These are phyloP conservation scores for Daldinia loculata DNA, from an alignment of 495 filamentous ascomycete species.

Conservation along the genomic window DNA sequence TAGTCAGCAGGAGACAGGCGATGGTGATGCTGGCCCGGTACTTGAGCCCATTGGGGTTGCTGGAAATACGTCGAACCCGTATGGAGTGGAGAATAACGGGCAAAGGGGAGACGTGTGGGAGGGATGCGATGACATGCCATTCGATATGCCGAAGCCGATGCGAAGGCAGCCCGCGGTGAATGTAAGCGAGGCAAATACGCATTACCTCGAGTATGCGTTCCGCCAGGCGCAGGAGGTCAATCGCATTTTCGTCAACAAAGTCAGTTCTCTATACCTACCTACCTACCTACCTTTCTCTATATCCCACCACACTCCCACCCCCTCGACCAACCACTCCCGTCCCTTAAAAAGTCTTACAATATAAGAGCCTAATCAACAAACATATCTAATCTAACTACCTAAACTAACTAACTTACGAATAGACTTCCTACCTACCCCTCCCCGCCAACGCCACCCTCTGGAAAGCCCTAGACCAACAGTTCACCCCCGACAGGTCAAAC, in stretches of 20 bases:
- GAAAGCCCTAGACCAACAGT: conserved; percentile 44
- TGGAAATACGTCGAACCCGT: conserved; percentile 45
- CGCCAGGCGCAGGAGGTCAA: conserved; percentile 47
- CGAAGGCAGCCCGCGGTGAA: conserved; percentile 37
- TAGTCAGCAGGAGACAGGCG: neutral
- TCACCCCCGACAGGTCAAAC: conserved; percentile 35
- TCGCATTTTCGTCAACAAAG: conserved; percentile 50
- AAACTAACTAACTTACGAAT: neutral
- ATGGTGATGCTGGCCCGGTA: neutral
- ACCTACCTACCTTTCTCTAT: no score
- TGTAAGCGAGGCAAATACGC: conserved; percentile 41
- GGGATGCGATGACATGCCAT: conserved; percentile 49
- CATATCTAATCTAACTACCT: neutral
- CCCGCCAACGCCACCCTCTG: conserved; percentile 44
- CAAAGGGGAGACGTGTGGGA: conserved; percentile 45
- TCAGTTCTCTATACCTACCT: conserved; percentile 3
- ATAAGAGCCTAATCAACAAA: neutral
- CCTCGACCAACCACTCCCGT: neutral
- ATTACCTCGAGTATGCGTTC: conserved; percentile 47
- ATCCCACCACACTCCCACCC: neutral
- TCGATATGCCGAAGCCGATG: conserved; percentile 46
- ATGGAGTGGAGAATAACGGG: conserved; percentile 44
- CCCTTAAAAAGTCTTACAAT: neutral
- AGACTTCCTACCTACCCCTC: conserved; percentile 44
- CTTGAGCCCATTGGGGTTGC: conserved; percentile 31